Evolutionary conservation across 352 stramenopile genomes (phyloP).

Genomic region (Pythium rhizo-oryzae): DNA sequence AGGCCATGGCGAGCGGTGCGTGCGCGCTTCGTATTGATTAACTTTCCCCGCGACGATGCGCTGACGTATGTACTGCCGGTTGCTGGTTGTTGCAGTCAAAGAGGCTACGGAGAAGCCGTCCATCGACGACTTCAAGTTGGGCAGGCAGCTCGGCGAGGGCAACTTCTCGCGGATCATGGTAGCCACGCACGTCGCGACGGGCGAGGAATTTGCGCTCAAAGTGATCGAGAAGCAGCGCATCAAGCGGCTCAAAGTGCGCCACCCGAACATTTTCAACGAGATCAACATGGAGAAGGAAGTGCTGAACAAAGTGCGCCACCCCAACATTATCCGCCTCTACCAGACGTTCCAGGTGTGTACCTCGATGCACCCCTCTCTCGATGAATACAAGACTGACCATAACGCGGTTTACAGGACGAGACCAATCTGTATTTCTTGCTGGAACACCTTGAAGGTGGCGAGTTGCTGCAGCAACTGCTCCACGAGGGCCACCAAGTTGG

Average conservation of each 20-base stretch:
- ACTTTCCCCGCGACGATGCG: not conserved
- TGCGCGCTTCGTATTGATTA: not conserved
- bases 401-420: conserved; percentile 79
- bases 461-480: conserved; percentile 93
- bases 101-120: conserved; percentile 69
- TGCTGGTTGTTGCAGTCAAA: conserved; percentile 52
- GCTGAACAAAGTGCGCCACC: conserved; percentile 87
- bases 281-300: conserved; percentile 98
- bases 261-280: conserved; percentile 99
- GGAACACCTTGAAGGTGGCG: conserved; percentile 91
- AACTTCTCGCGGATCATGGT: conserved; percentile 97
- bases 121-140: conserved; percentile 76
- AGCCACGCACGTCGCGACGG: conserved; percentile 86
- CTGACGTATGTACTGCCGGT: conserved; percentile 1
- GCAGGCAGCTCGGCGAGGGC: conserved; percentile 71
- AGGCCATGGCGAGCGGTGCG: conserved; percentile 27
- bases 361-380: too few relatives aligned
- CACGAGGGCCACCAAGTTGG: conserved; percentile 76
- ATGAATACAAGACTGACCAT: too few relatives aligned
- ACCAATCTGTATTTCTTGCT: conserved; percentile 96
- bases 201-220: conserved; percentile 96
- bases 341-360: conserved; percentile 91
- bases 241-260: conserved; percentile 87
- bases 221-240: conserved; percentile 93
- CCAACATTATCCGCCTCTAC: conserved; percentile 95